Evolutionary conservation across 352 stramenopile genomes (phyloP).

Genomic region (Pythium myriotylum): DNA sequence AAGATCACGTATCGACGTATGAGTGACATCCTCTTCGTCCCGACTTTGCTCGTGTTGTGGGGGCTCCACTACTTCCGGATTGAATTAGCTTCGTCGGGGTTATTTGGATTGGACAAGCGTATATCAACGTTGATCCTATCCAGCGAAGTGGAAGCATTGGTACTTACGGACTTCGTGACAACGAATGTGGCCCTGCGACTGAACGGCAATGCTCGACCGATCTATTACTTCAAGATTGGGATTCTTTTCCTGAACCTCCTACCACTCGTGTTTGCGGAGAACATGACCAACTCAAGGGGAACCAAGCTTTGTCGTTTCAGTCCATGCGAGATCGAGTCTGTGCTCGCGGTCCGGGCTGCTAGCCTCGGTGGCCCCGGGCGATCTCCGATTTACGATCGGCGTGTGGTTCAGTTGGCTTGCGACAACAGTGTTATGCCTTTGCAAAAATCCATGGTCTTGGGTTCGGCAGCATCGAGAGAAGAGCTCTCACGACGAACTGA

Average conservation of each 20-base stretch:
- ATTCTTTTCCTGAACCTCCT: constrained; percentile 32
- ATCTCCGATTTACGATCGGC: neutral
- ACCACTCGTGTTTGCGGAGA: constrained; percentile 14
- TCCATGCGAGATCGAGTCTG: constrained; percentile 25
- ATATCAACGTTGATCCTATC: constrained; percentile 10
- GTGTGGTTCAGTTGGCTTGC: neutral
- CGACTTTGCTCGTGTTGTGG: constrained; percentile 31
- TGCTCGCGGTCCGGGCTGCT: constrained; percentile 20
- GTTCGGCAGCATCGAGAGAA: too few relatives aligned
- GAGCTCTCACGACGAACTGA: too few relatives aligned
- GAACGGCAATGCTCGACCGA: constrained; percentile 26
- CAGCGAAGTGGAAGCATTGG: constrained; percentile 27
- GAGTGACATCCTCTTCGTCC: constrained; percentile 32
- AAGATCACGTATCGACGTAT: constrained; percentile 33
- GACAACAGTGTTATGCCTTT: neutral
- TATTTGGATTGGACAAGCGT: constrained; percentile 28
- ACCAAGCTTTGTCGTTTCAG: neutral
- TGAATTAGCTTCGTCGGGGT: constrained; percentile 16
- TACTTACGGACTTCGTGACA: constrained; percentile 28
- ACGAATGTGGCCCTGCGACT: constrained; percentile 27
- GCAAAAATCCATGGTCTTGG: neutral
- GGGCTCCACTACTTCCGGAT: constrained; percentile 30
- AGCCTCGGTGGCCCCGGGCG: constrained; percentile 30
- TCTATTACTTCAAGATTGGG: constrained; percentile 29
- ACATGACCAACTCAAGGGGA: constrained; percentile 10